A percentile compares a stretch with the other conserved stretches of the same genome.
phyloP scores from a whole-genome alignment of 164 flowering plant genomes.

The Warburgia ugandensis region DNA sequence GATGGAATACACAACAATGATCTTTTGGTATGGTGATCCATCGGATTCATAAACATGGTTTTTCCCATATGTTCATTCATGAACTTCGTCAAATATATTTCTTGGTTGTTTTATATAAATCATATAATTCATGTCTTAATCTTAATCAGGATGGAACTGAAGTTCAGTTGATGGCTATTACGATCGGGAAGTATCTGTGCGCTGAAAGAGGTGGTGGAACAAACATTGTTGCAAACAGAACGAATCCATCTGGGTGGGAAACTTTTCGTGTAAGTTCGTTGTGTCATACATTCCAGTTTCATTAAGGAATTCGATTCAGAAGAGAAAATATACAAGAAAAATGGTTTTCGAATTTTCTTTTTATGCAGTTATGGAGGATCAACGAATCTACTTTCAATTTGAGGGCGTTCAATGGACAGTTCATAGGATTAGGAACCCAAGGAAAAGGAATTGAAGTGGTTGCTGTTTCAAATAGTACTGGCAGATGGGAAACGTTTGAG shows the following conservation, averaged over 20 bases:
- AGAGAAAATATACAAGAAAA: too few species aligned
- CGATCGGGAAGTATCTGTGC: conserved; percentile 36
- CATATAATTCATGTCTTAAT: neutral
- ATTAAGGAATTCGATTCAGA: too few species aligned
- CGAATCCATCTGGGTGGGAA: conserved; percentile 44
- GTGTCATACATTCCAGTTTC: neutral
- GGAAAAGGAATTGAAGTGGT: conserved; percentile 23
- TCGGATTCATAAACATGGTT: too few species aligned
- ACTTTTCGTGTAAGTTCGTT: conserved; percentile 33
- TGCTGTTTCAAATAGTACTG: conserved; percentile 26
- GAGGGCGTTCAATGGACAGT: conserved; percentile 47
- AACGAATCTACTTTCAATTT: conserved; percentile 42
- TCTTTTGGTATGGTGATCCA: conserved; percentile 25
- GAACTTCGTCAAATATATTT: too few species aligned
- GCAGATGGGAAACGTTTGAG: conserved; percentile 32
- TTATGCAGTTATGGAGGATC: conserved; percentile 56
- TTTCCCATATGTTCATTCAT: neutral
- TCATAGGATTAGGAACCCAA: conserved; percentile 32
- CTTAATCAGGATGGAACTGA: conserved; percentile 48
- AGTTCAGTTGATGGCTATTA: conserved; percentile 51
- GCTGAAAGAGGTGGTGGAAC: conserved; percentile 61
- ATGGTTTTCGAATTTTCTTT: too few species aligned
- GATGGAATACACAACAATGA: conserved; percentile 32
- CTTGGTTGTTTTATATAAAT: neutral
- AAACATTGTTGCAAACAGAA: conserved; percentile 37